Evolutionary conservation across 2,329 filamentous ascomycete genomes (phyloP).

Genomic region (Cladosporium phlei): DNA sequence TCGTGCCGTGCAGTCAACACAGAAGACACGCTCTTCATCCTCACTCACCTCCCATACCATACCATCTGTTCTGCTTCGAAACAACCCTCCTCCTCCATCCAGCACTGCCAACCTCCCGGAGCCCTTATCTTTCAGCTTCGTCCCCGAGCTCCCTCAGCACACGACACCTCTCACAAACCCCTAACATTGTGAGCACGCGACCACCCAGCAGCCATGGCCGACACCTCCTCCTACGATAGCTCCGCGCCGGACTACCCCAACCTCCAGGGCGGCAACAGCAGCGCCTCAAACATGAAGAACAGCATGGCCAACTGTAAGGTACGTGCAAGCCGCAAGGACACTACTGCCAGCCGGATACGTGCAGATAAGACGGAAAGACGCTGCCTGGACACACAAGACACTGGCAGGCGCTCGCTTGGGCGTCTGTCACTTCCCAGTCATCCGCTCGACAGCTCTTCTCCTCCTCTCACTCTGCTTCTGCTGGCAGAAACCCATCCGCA

Average conservation of each 20-base stretch:
- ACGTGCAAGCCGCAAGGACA: conserved; percentile 1
- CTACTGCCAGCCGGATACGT: conserved; percentile 6
- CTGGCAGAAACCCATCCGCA: conserved; percentile 4
- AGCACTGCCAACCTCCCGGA: no score
- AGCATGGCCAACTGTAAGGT: conserved; percentile 12
- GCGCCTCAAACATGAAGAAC: background rate
- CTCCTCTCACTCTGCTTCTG: no score
- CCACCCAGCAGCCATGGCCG: conserved; percentile 9
- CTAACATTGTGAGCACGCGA: conserved; percentile 11
- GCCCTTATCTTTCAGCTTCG: background rate
- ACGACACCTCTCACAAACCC: background rate
- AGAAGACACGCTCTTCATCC: no score
- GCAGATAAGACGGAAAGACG: conserved; percentile 7
- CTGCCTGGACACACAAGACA: no score
- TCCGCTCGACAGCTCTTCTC: no score
- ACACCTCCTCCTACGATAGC: conserved; percentile 3
- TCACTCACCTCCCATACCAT: background rate
- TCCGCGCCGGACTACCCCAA: conserved; percentile 1
- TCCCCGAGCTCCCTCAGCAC: background rate
- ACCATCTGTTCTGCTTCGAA: background rate
- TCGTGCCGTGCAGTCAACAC: no score
- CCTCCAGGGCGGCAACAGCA: conserved; percentile 1
- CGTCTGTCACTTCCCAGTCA: no score
- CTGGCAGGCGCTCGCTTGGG: background rate
- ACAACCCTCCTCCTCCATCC: background rate